Evolutionary conservation across 352 stramenopile genomes (phyloP), one percentile per base, ranked within the genome.

Genomic region (Phytophthora sansomeana): DNA sequence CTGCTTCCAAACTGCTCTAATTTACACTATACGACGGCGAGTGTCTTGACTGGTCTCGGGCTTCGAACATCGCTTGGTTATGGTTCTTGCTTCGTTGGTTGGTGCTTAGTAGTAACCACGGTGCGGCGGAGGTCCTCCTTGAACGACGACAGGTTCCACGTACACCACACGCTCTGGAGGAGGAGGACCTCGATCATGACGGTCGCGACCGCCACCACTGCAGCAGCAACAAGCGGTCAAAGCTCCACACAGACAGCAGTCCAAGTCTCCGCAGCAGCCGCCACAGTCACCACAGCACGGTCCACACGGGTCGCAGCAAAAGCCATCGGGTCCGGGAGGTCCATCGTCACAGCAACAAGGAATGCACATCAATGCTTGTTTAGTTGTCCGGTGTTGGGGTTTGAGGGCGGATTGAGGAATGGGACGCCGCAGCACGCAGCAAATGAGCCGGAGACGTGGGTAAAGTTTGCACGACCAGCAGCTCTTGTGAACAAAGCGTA

Each of bases 171-270:
- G 43, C 36, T 59, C 62, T 9, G 55, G 62, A n/a, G 50, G 62
- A 24, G 63, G 58, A 47, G 43, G 62, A 6, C 52, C 56, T 39
- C 50, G 56, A 29, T 63, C 48, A 24, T 55, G 67, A 30, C 52
- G 21, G 36, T 38, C 36, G 13, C 49, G 39, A 43, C 55, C 51
- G 21, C 51, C 55, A 16, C 56, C 68, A 10, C 51, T 38, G 36
- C 66, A 55, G 35, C 69, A 77, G 44, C 69, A 77, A 21, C 48
- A 67, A 14, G 69, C 54, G 4, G 63, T 61, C 17, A 71, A 38
- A 29, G 56, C 33, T 48, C 69, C 69, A 33, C 69, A 77, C 13
- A 77, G 58, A 17, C 69, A 76, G 48, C 61, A 67, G 36, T 62
- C 56, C 47, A 73, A 38, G 29, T 73, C 69, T 50, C 50, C 63